Conservation (phyloP, 2,329 filamentous ascomycete species). For the Ceratocystis diversiconidia region DNA sequence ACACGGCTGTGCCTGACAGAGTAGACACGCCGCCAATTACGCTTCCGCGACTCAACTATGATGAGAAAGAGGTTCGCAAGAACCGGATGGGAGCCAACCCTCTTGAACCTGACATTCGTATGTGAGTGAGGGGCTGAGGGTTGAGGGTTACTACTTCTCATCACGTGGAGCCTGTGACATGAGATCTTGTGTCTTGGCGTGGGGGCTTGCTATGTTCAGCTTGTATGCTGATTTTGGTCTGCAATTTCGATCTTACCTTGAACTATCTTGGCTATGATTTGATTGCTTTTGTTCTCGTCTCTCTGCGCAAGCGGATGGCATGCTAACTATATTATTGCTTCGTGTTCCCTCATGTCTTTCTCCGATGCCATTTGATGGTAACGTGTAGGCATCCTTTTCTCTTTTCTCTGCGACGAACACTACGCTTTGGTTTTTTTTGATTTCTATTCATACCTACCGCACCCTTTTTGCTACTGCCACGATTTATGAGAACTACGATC, state of each 20-base stretch:
- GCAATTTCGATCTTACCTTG: neutral
- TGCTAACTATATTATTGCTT: neutral
- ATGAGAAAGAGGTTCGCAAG: constrained; percentile 8
- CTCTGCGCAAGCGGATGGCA: neutral
- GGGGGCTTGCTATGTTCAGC: neutral
- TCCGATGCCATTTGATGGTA: neutral
- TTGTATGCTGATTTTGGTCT: neutral
- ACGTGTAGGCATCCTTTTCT: neutral
- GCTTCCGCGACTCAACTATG: constrained; percentile 8
- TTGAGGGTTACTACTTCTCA: neutral
- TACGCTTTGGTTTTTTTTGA: neutral
- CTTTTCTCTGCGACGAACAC: neutral
- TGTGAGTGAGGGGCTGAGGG: constrained; percentile 7
- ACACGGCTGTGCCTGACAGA: constrained; percentile 3
- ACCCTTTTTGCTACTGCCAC: constrained; percentile 7
- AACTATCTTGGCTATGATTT: neutral
- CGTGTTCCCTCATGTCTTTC: neutral
- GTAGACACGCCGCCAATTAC: neutral
- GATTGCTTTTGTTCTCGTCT: neutral
- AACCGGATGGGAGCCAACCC: constrained; percentile 1
- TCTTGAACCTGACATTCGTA: constrained; percentile 13
- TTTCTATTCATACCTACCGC: constrained; percentile 2
- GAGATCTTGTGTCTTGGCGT: neutral
- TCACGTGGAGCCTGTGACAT: neutral
- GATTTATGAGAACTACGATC: constrained; percentile 15